These are phyloP conservation scores for Tolypocladium capitatum DNA, from an alignment of 2,329 filamentous ascomycete species.

Conservation along the genomic window DNA sequence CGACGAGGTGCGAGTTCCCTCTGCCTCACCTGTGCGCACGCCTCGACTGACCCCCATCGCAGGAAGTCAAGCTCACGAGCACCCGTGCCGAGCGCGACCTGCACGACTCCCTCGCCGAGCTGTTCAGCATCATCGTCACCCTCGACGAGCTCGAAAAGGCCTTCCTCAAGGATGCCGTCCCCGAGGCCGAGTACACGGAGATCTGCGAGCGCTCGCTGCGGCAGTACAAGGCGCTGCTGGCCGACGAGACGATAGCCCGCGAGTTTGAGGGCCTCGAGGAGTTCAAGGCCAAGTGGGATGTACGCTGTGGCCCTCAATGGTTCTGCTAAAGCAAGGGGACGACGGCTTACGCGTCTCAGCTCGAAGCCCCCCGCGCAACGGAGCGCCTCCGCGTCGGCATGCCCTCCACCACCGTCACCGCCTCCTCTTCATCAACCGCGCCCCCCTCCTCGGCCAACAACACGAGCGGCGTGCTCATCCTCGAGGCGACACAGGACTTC, in stretches of 20 bases:
- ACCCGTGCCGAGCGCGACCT: slow-evolving; percentile 82
- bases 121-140: slow-evolving; percentile 95
- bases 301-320: slow-evolving; percentile 30
- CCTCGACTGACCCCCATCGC: slow-evolving; percentile 8
- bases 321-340: not conserved
- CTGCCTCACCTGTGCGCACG: not conserved
- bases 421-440: slow-evolving; percentile 32
- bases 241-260: slow-evolving; percentile 78
- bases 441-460: slow-evolving; percentile 32
- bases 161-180: slow-evolving; percentile 88
- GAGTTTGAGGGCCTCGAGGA: slow-evolving; percentile 80
- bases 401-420: slow-evolving; percentile 64
- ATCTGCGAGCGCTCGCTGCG: slow-evolving; percentile 88
- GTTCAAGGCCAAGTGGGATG: slow-evolving; percentile 87
- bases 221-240: slow-evolving; percentile 90
- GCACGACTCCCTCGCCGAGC: slow-evolving; percentile 89
- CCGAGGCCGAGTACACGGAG: slow-evolving; percentile 87
- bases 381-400: slow-evolving; percentile 87
- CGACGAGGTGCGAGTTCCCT: slow-evolving; percentile 58
- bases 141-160: slow-evolving; percentile 93
- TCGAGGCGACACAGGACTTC: slow-evolving; percentile 92
- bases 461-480: slow-evolving; percentile 54
- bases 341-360: slow-evolving; percentile 31
- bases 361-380: slow-evolving; percentile 88
- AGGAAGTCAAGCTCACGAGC: slow-evolving; percentile 88